Percentiles rank a stretch among this genome's conserved stretches.
Evolutionary conservation across 305 asterid genomes (phyloP).

Genomic region (Salvia sclarea): DNA sequence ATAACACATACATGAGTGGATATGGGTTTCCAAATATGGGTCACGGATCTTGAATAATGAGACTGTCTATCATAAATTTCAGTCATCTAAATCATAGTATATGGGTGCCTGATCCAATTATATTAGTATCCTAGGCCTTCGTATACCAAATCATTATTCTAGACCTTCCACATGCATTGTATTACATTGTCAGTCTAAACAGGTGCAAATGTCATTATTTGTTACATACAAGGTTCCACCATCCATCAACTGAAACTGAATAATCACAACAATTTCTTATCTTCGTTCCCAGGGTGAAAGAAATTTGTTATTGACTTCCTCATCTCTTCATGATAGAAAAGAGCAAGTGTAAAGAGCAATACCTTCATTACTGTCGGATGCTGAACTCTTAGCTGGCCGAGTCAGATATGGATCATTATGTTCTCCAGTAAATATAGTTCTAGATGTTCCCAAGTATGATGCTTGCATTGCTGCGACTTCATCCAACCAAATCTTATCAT

Average conservation of each 20-base stretch:
- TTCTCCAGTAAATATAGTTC: conserved; percentile 51
- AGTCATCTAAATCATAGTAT: neutral
- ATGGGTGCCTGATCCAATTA: neutral
- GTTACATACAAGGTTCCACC: neutral
- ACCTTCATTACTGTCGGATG: conserved; percentile 57
- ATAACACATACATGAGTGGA: no score
- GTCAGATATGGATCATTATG: conserved; percentile 41
- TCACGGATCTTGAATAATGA: neutral
- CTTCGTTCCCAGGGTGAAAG: neutral
- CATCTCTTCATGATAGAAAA: neutral
- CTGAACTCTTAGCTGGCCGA: conserved; percentile 40
- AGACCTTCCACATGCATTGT: neutral
- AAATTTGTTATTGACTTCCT: neutral
- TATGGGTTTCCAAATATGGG: neutral
- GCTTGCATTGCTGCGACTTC: conserved; percentile 88
- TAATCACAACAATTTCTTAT: neutral
- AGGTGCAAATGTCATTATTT: neutral
- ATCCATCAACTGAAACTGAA: neutral
- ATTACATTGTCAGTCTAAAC: neutral
- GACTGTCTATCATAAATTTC: neutral
- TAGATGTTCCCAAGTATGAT: conserved; percentile 59
- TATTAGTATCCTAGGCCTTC: neutral
- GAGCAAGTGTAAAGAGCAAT: conserved; percentile 7
- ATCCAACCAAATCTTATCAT: conserved; percentile 75
- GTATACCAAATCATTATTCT: no score